phyloP scores from a whole-genome alignment of 1,139 yeast genomes.

The Yamadazyma oceani region DNA sequence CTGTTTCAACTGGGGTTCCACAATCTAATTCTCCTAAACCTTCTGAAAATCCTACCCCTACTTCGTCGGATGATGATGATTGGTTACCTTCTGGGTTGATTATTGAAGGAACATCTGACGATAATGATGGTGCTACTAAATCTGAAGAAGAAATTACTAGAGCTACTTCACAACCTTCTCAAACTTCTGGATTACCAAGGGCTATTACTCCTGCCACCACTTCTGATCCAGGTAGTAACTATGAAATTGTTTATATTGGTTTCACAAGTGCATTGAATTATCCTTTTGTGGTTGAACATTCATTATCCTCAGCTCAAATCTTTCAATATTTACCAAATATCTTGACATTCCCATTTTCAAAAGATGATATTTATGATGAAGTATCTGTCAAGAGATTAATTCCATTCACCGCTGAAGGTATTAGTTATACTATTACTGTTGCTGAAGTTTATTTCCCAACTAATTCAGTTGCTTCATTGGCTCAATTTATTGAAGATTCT shows the following conservation, averaged over 20 bases:
- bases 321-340: conserved; percentile 67
- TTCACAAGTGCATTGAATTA: conserved; percentile 67
- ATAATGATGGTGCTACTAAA: conserved; percentile 19
- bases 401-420: conserved; percentile 57
- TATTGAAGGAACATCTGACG: conserved; percentile 25
- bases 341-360: conserved; percentile 51
- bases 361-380: conserved; percentile 28
- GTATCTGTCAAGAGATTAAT: conserved; percentile 61
- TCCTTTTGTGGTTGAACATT: conserved; percentile 66
- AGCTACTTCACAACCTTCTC: conserved; percentile 32
- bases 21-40: conserved; percentile 4
- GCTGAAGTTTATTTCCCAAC: conserved; percentile 75
- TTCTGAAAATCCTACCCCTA: conserved; percentile 9
- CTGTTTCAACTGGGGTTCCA: conserved; percentile 5
- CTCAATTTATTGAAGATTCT: conserved; percentile 40
- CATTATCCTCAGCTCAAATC: conserved; percentile 73
- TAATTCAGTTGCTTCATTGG: conserved; percentile 44
- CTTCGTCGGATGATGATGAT: conserved; percentile 25
- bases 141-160: conserved; percentile 31
- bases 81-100: conserved; percentile 56
- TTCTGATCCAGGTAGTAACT: conserved; percentile 47
- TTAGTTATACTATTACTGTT: conserved; percentile 64
- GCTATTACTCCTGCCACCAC: conserved; percentile 61
- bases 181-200: conserved; percentile 60
- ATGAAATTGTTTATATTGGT: conserved; percentile 64